These are phyloP conservation scores for Theobroma grandiflorum DNA, from an alignment of 441 rosid genomes.

Conservation along the genomic window DNA sequence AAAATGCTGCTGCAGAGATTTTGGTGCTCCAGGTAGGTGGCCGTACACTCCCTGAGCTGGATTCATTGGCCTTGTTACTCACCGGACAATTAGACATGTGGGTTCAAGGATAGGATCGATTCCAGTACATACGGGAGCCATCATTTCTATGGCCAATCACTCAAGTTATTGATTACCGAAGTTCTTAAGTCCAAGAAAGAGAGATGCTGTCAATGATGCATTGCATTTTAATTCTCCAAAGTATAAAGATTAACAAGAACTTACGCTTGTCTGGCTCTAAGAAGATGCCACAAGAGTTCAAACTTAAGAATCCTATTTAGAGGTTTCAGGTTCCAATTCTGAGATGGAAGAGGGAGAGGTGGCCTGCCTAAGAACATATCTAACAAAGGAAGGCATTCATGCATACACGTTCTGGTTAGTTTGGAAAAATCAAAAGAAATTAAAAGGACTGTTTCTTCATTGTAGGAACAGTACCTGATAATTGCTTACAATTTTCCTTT, in stretches of 20 bases:
- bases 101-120: background rate
- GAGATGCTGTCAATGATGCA: background rate
- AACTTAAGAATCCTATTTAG: no score
- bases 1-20: background rate
- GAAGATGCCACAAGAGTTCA: no score
- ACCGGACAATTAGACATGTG: slow-evolving; percentile 5
- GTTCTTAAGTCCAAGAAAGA: background rate
- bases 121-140: background rate
- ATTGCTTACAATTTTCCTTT: no score
- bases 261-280: background rate
- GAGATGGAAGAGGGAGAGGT: no score
- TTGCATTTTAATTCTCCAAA: background rate
- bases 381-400: background rate
- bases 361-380: background rate
- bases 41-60: background rate
- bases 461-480: no score
- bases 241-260: background rate
- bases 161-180: background rate
- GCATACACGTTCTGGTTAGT: background rate
- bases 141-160: background rate
- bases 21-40: background rate
- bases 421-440: background rate
- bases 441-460: background rate
- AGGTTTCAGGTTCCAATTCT: background rate
- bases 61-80: background rate